Evolutionary conservation across 345 rosid genomes (phyloP), one percentile per base, ranked within the genome.

Genomic region (Clarkia xantiana): DNA sequence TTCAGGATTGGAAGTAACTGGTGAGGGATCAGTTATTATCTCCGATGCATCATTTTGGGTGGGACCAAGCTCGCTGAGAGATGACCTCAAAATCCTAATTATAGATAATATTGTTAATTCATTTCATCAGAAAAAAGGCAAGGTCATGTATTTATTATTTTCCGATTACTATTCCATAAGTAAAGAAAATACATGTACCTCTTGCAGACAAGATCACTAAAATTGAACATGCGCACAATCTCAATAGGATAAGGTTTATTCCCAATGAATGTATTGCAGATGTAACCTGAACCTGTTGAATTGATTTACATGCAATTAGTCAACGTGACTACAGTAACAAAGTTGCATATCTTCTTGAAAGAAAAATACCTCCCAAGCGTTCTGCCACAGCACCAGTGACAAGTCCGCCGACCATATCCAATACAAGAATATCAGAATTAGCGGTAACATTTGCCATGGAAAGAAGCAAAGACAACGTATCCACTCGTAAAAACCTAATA

Each of bases 361-460:
- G 48, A 38, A 45, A 45, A 55, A 42, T 55, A 87, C 96, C 96
- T 70, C 96, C 96, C 68, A 83, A 66, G 42, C 94, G 76, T 62
- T 86, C 96, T 47, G 96, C 94, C 55, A 91, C 89, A 40, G 94
- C 96, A 65, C 96, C 96, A 59, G 94, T 78, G 58, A 91, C 60
- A 58, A 91, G 89, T 39, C 96, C 98, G 61, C 94, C 96, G 65
- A 84, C 81, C 85, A 73, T 76, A 75, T 91, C 98, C 51, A 80
- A 74, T 23, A 86, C 81, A 54, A 91, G 85, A 42, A 91, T 74
- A 63, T 91, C 87, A n/a, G 79, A 73, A 63, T 78, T 69, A 15
- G 83, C 77, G 13, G 81, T 66, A 58, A 86, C 76, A 65, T 91
- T 86, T 62, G 86, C 86, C 89, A 86, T 67, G 45, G 86, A 79